These are phyloP conservation scores for Aspergillus viridinutans DNA, from an alignment of 2,329 filamentous ascomycete genomes.

Conservation along the genomic window DNA sequence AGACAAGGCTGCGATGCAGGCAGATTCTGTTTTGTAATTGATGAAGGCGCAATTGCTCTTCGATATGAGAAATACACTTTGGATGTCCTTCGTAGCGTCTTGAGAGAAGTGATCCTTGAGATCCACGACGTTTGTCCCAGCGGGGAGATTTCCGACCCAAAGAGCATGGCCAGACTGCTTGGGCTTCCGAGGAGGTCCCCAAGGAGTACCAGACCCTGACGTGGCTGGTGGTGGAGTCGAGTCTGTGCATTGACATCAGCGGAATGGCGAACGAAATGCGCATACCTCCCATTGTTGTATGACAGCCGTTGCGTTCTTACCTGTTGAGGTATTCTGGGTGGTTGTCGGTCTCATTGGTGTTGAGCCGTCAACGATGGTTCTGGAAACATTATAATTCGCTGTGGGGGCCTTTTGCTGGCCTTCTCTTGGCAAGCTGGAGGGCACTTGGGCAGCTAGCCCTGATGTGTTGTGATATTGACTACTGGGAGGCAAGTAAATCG, in stretches of 20 bases:
- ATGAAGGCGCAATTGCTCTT: conserved; percentile 98
- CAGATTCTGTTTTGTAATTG: conserved; percentile 79
- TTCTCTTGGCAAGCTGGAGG: conserved; percentile 3
- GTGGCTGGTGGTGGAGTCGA: conserved; percentile 6
- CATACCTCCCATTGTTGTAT: neutral
- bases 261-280: neutral
- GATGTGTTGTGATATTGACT: conserved; percentile 3
- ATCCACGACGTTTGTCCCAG: conserved; percentile 72
- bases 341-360: conserved; percentile 23
- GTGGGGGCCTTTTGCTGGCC: conserved; percentile 4
- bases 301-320: conserved; percentile 15
- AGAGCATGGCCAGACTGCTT: conserved; percentile 77
- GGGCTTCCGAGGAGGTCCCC: conserved; percentile 63
- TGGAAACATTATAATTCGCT: conserved; percentile 30
- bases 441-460: neutral
- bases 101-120: conserved; percentile 89
- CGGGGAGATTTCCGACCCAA: conserved; percentile 92
- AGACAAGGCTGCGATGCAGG: conserved; percentile 71
- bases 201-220: conserved; percentile 36
- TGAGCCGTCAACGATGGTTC: conserved; percentile 37
- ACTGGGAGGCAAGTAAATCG: conserved; percentile 5
- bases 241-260: conserved; percentile 10
- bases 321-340: conserved; percentile 11
- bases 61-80: conserved; percentile 89
- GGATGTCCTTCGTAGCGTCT: conserved; percentile 68